Conservation (phyloP, 345 rosid genomes). For the Ceriops decandra region DNA sequence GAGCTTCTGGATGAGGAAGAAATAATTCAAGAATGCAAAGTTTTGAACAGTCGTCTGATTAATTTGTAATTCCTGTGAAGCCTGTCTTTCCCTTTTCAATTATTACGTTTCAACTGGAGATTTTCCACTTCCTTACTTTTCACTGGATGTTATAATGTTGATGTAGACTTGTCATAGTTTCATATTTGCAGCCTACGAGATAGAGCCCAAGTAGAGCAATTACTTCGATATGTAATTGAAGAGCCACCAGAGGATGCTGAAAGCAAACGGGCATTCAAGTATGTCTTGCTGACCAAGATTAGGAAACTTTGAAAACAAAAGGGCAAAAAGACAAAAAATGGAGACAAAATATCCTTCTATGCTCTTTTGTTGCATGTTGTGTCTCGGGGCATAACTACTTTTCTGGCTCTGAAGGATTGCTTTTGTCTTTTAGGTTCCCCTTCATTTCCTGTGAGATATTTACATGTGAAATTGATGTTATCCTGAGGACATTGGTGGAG, state of each 20-base stretch:
- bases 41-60: constrained; percentile 89
- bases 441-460: constrained; percentile 94
- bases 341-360: background rate
- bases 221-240: constrained; percentile 71
- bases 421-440: constrained; percentile 61
- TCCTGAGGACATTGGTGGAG: constrained; percentile 87
- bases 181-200: constrained; percentile 67
- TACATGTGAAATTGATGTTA: constrained; percentile 96
- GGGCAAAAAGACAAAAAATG: background rate
- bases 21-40: constrained; percentile 99
- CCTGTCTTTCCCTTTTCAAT: background rate
- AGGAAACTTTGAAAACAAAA: too few species aligned
- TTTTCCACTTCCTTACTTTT: background rate
- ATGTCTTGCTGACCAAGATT: constrained; percentile 16
- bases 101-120: background rate
- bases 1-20: constrained; percentile 99
- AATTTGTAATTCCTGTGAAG: constrained; percentile 53
- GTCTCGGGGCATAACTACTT: background rate
- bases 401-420: constrained; percentile 12
- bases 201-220: constrained; percentile 88
- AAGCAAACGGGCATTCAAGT: constrained; percentile 83
- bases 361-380: constrained; percentile 1
- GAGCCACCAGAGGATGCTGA: constrained; percentile 87
- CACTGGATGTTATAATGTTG: background rate
- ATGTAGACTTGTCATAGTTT: constrained; percentile 13